Percentiles rank a stretch among this genome's conserved stretches.
Evolutionary conservation across 2,329 filamentous ascomycete genomes (phyloP).

Genomic region (Hypoxylon sp.): DNA sequence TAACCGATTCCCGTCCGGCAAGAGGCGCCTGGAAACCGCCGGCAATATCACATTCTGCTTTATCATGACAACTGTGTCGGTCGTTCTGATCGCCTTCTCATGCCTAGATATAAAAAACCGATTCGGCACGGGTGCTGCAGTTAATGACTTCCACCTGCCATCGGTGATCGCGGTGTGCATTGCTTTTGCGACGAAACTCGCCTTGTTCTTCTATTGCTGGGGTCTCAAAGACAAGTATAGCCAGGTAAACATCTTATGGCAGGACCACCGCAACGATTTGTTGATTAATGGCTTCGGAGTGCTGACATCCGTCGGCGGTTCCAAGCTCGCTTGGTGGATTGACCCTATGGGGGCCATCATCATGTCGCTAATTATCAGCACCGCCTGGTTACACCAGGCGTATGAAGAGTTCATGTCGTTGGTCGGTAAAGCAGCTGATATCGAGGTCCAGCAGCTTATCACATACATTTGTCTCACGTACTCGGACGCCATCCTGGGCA

Average conservation of each 20-base stretch:
- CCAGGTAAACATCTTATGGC: constrained; percentile 93
- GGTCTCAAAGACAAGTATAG: constrained; percentile 90
- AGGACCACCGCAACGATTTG: constrained; percentile 97
- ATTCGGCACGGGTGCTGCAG: constrained; percentile 59
- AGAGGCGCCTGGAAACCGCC: constrained; percentile 93
- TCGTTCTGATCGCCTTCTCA: constrained; percentile 93
- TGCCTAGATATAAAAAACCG: constrained; percentile 75
- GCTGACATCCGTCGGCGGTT: constrained; percentile 89
- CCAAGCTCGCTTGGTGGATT: constrained; percentile 93
- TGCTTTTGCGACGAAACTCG: constrained; percentile 88
- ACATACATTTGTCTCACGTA: constrained; percentile 98
- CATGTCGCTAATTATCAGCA: constrained; percentile 82
- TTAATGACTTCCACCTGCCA: constrained; percentile 80
- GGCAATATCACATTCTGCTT: constrained; percentile 98
- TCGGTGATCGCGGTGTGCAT: constrained; percentile 87
- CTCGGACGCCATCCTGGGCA: constrained; percentile 82
- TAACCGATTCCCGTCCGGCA: constrained; percentile 89
- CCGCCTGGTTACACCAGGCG: constrained; percentile 87
- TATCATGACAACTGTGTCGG: constrained; percentile 91
- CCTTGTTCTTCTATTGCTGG: constrained; percentile 92
- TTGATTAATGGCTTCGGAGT: constrained; percentile 96
- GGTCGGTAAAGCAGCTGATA: constrained; percentile 89
- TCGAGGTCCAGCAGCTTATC: constrained; percentile 90
- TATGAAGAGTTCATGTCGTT: constrained; percentile 91
- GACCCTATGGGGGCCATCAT: constrained; percentile 93